These are phyloP conservation scores for Boletus rubroflammeus DNA, from an alignment of 768 basidiomycete genomes.

Conservation along the genomic window DNA sequence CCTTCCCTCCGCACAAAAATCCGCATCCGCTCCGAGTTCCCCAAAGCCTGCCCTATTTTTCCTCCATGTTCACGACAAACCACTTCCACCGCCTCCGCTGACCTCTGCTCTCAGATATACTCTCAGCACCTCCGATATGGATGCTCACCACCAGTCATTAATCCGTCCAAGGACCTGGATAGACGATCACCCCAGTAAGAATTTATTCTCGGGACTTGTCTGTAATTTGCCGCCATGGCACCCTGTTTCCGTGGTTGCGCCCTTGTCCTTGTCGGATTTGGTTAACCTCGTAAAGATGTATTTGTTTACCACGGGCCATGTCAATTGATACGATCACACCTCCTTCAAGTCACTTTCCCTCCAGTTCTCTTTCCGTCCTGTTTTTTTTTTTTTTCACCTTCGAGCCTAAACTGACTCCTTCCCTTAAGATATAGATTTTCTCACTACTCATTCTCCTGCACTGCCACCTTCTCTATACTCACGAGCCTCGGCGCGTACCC, in stretches of 20 bases:
- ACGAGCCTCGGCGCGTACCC: constrained; percentile 27
- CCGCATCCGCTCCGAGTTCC: constrained; percentile 27
- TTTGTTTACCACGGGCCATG: constrained; percentile 24
- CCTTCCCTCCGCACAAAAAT: constrained; percentile 20
- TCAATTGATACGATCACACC: constrained; percentile 15
- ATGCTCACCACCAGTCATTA: constrained; percentile 19
- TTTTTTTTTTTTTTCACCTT: constrained; percentile 23
- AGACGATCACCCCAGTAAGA: constrained; percentile 25
- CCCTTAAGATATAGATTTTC: constrained; percentile 27
- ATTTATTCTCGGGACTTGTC: constrained; percentile 3
- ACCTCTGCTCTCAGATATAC: constrained; percentile 19
- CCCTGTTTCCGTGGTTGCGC: constrained; percentile 15
- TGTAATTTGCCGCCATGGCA: constrained; percentile 6
- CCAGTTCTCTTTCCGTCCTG: constrained; percentile 1
- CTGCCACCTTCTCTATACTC: constrained; percentile 35
- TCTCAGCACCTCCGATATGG: constrained; percentile 27
- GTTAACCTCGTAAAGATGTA: constrained; percentile 10
- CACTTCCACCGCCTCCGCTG: constrained; percentile 40
- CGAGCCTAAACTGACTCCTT: constrained; percentile 16
- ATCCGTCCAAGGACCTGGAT: constrained; percentile 26
- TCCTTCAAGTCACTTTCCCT: constrained; percentile 5
- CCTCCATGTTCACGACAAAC: constrained; percentile 31
- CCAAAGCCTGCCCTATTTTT: constrained; percentile 13
- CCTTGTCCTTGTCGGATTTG: constrained; percentile 3
- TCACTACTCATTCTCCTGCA: constrained; percentile 28